Evolutionary conservation across 495 filamentous ascomycete species (phyloP).

Genomic region (Xylaria flabelliformis): DNA sequence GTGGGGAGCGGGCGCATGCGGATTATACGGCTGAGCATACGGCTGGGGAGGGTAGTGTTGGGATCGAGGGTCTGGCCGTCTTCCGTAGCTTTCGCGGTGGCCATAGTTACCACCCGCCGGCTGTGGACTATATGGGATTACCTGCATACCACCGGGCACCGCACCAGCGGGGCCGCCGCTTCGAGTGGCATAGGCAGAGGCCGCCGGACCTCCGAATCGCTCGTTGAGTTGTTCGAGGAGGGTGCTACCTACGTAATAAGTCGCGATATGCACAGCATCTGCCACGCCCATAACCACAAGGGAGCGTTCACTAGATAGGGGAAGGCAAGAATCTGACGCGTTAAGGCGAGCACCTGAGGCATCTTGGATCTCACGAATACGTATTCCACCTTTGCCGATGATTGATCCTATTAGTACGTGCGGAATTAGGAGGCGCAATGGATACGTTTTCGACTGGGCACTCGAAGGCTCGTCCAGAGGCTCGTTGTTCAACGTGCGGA

Average conservation of each 20-base stretch:
- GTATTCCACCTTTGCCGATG: slow-evolving; percentile 92
- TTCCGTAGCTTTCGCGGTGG: slow-evolving; percentile 84
- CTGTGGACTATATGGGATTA: slow-evolving; percentile 93
- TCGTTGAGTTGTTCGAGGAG: slow-evolving; percentile 95
- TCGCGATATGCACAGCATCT: slow-evolving; percentile 96
- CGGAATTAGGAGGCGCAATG: slow-evolving; percentile 91
- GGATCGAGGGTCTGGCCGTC: slow-evolving; percentile 71
- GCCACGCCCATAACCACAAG: slow-evolving; percentile 92
- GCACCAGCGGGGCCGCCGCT: slow-evolving; percentile 91
- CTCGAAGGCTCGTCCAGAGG: slow-evolving; percentile 83
- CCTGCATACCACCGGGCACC: slow-evolving; percentile 96
- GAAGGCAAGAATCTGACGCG: slow-evolving; percentile 92
- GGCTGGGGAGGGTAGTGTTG: slow-evolving; percentile 56
- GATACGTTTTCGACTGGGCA: slow-evolving; percentile 94
- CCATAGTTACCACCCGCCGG: slow-evolving; percentile 90
- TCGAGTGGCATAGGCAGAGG: slow-evolving; percentile 94
- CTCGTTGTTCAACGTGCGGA: slow-evolving; percentile 97
- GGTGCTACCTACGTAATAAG: slow-evolving; percentile 96
- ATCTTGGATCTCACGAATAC: slow-evolving; percentile 98
- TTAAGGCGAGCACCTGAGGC: slow-evolving; percentile 95
- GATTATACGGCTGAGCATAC: slow-evolving; percentile 66
- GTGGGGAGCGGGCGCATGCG: slow-evolving; percentile 65
- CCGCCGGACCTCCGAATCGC: slow-evolving; percentile 92
- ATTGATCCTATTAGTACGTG: slow-evolving; percentile 98
- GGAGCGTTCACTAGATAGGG: slow-evolving; percentile 92